These are phyloP conservation scores for Boletus vinaceobasis DNA, from an alignment of 768 basidiomycete species.

Conservation along the genomic window DNA sequence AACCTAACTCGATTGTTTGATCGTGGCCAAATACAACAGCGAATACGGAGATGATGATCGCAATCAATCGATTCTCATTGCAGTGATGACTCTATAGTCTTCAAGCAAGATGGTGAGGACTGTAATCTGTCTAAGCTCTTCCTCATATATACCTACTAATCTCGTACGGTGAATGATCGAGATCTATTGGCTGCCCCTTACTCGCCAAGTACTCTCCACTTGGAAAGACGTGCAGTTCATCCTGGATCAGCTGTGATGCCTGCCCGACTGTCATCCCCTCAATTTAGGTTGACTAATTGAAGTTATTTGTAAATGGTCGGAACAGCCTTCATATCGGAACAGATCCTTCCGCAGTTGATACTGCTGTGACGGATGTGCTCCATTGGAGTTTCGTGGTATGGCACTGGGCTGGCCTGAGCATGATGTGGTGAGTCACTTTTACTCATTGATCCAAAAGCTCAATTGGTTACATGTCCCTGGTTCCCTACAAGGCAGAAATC, in stretches of 20 bases:
- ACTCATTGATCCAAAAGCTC: not conserved
- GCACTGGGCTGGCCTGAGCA: constrained; percentile 11
- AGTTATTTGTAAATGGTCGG: not conserved
- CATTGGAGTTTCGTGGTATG: constrained; percentile 18
- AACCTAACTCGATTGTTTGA: not conserved
- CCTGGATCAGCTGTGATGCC: not conserved
- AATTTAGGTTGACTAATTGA: not conserved
- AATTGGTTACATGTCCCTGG: not conserved
- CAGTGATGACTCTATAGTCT: not conserved
- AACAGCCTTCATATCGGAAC: not conserved
- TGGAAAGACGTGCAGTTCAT: no score
- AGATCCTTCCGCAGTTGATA: not conserved
- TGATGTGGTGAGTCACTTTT: not conserved
- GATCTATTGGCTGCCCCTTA: not conserved
- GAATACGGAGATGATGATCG: not conserved
- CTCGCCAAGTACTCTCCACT: not conserved
- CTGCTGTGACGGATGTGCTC: constrained; percentile 18
- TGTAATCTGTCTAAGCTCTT: not conserved
- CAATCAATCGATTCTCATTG: not conserved
- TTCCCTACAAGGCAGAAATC: constrained; percentile 16
- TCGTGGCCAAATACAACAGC: not conserved
- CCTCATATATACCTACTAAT: no score
- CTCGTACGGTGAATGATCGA: not conserved
- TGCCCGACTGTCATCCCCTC: not conserved
- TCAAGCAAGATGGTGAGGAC: not conserved